Base-by-base conservation (phyloP, 306 rosid genomes). In the Lagenaria siceraria region DNA sequence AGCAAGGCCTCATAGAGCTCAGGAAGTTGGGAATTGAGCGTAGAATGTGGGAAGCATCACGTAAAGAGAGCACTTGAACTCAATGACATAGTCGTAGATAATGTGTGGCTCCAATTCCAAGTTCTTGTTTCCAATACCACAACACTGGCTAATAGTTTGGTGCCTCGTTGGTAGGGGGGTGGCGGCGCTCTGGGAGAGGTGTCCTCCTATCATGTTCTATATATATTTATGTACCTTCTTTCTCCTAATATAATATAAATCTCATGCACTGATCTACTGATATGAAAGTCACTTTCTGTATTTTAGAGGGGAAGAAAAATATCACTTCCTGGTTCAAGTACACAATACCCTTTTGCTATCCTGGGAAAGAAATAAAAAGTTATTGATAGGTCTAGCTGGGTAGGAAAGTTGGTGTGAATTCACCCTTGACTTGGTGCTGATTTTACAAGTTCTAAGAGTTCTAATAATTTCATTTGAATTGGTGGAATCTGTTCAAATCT, bases 41-140 rank as follows among this genome's bases (percentile, higher is more conserved):
- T 73, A 86, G 93, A 78, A 96, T 95, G 69, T 95, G 98, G 98
- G 97, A 92, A 82, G 93, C 89, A 80, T 95, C 96, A 43, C 89
- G 97, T 78, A 95, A 87, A 83, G 87, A 89, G 84, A 86, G 6
- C 18, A 19, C 69, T 58, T 58, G 79, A 76, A 19, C 78, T 54
- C 29, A 0, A 48, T 49, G 31, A 74, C 49, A 74, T 43, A 48
- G 21, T 58, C 58, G 25, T 65, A 11, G 51, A n/a, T 36, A 36
- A n/a, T 64, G 25, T 22, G 27, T 19, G 49, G 15, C 21, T 64
- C 72, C 8, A 7, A 36, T 64, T 64, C 48, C 22, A 33, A n/a
- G n/a, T n/a, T n/a, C n/a, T n/a, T n/a, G n/a, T n/a, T n/a, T n/a
- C n/a, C n/a, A n/a, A n/a, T n/a, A n/a, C n/a, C n/a, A 33, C 43